These are phyloP conservation scores for Millerozyma miso DNA, from an alignment of 805 yeast species.

Conservation along the genomic window DNA sequence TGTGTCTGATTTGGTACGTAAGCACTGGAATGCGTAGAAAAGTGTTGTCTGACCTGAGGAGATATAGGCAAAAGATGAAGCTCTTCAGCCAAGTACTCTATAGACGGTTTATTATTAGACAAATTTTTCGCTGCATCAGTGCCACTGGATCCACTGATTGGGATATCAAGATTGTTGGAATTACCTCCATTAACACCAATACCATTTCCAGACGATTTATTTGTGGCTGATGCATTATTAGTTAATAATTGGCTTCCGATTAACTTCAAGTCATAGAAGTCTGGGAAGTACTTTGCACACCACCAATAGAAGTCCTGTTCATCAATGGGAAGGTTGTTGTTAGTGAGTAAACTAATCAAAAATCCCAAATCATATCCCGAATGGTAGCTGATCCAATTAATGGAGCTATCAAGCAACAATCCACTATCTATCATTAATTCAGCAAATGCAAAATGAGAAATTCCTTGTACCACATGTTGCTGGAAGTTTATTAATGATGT, in stretches of 20 bases:
- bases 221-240: constrained; percentile 12
- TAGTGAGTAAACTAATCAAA: constrained; percentile 69
- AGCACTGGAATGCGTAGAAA: constrained; percentile 17
- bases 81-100: constrained; percentile 68
- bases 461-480: constrained; percentile 70
- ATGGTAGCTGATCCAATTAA: constrained; percentile 90
- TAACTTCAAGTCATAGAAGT: constrained; percentile 74
- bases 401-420: constrained; percentile 61
- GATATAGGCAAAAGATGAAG: constrained; percentile 58
- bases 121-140: not conserved
- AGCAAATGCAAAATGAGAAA: constrained; percentile 75
- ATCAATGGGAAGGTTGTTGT: constrained; percentile 72
- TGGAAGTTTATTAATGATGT: constrained; percentile 77
- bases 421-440: constrained; percentile 86
- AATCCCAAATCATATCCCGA: constrained; percentile 95
- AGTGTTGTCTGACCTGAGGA: constrained; percentile 41
- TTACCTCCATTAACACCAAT: not conserved
- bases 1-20: constrained; percentile 22
- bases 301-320: constrained; percentile 75
- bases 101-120: constrained; percentile 37
- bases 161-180: constrained; percentile 2
- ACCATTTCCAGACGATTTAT: constrained; percentile 8
- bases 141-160: constrained; percentile 6
- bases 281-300: constrained; percentile 72
- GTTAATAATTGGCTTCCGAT: constrained; percentile 36